phyloP scores from a whole-genome alignment of 2,329 filamentous ascomycete species.

The Fusarium phyllophilum region DNA sequence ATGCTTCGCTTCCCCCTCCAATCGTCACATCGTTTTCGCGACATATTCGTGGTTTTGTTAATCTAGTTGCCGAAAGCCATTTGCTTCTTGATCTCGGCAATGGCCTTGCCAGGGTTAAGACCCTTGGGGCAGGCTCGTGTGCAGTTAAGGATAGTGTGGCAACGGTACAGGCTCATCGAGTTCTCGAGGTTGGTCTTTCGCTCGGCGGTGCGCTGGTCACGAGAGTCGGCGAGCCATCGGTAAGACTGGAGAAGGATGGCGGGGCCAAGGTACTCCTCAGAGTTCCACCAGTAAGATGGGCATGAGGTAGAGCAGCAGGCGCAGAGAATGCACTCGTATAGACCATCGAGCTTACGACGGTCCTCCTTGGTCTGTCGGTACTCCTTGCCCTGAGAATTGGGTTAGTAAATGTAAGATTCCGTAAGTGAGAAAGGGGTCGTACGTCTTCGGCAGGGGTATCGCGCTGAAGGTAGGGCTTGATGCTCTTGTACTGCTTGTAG shows the following conservation, averaged over 20 bases:
- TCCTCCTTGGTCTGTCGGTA: constrained; percentile 91
- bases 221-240: constrained; percentile 94
- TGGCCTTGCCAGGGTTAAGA: constrained; percentile 92
- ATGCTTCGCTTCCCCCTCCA: constrained; percentile 27
- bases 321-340: constrained; percentile 99
- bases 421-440: constrained; percentile 42
- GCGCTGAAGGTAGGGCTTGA: constrained; percentile 97
- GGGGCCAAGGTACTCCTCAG: constrained; percentile 96
- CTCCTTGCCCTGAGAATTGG: constrained; percentile 78
- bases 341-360: constrained; percentile 94
- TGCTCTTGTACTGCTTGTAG: constrained; percentile 99
- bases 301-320: constrained; percentile 99
- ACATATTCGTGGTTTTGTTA: constrained; percentile 13
- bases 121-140: constrained; percentile 98
- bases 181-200: constrained; percentile 94
- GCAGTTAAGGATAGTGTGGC: constrained; percentile 99
- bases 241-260: constrained; percentile 97
- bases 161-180: constrained; percentile 98
- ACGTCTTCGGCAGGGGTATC: constrained; percentile 86
- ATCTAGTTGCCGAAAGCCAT: constrained; percentile 69
- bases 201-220: constrained; percentile 89
- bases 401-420: constrained; percentile 12
- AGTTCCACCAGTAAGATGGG: constrained; percentile 99
- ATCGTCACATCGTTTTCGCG: constrained; percentile 28
- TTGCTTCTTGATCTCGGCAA: constrained; percentile 98